Evolutionary conservation across 108 stramenopile species (phyloP), one percentile per base, ranked within the genome.

Genomic region (Nitzschia sp.): DNA sequence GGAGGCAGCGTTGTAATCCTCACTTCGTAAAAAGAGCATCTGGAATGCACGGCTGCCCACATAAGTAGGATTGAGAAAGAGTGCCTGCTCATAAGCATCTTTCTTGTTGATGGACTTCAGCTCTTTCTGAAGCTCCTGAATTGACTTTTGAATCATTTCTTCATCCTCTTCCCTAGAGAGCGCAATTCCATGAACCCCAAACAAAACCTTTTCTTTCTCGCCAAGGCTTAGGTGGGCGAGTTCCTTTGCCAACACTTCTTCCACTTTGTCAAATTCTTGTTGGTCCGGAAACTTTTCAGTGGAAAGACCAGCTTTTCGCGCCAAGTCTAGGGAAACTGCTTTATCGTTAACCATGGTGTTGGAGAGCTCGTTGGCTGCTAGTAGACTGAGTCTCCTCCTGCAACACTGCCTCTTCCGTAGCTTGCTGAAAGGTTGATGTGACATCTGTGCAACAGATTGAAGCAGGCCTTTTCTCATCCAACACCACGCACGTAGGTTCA

Each of bases 21-120:
- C 73, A 25, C 56, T 53, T 24, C 81, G 74, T 48, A 82, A 64
- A 53, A 82, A 82, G 25, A 57, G 34, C 11, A 83, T 57, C 34
- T 72, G 78, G 51, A 83, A 83, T 21, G 54, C 46, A 7, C 9
- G 3, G 7, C 48, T 38, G 6, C 24, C 53, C 10, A 83, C 79
- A 46, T 76, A 81, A 11, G 38, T 52, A 9, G 48, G 39, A 42
- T 65, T 67, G 17, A 75, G 14, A 11, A 46, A 29, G 15, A 57
- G 0, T 1, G 78, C 69, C 12, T 61, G 58, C 42, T 64, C 55
- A 34, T 65, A 72, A 14, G 71, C 71, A 22, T 21, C 39, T 34
- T 72, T 72, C 22, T 44, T 12, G 8, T 12, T 12, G 39, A 67
- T 67, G 38, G 15, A 19, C 17, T 51, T 39, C 6, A 67, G 19